Evolutionary conservation across 2,329 filamentous ascomycete genomes (phyloP).

Genomic region (Colletotrichum abscissum): DNA sequence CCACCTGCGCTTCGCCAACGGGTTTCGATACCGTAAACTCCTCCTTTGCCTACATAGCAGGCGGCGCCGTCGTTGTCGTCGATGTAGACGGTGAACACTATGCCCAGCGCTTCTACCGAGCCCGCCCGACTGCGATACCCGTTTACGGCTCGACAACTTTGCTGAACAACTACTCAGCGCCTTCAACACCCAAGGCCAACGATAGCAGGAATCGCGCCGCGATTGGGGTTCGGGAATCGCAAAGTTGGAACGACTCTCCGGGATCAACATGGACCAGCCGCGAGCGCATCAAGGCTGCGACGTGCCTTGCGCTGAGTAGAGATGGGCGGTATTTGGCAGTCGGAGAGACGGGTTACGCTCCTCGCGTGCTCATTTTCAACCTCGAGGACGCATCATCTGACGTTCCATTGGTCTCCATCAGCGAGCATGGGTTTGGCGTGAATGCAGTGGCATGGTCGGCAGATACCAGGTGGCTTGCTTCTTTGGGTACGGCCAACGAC

Average conservation of each 20-base stretch:
- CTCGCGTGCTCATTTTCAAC: conserved; percentile 90
- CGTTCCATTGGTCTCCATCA: conserved; percentile 83
- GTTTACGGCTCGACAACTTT: conserved; percentile 64
- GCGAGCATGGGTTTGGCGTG: conserved; percentile 91
- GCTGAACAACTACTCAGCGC: conserved; percentile 60
- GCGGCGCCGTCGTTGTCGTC: conserved; percentile 91
- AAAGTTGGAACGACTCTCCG: conserved; percentile 72
- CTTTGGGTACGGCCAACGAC: conserved; percentile 89
- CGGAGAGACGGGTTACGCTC: conserved; percentile 94
- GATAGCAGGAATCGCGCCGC: conserved; percentile 71
- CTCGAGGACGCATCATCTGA: conserved; percentile 85
- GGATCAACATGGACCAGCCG: conserved; percentile 83
- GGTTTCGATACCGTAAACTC: conserved; percentile 85
- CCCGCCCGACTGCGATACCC: conserved; percentile 81
- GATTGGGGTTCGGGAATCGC: conserved; percentile 56
- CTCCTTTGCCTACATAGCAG: conserved; percentile 90
- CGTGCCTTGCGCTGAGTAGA: conserved; percentile 87
- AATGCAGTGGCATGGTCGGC: conserved; percentile 89
- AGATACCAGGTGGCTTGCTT: conserved; percentile 88
- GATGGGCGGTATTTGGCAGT: conserved; percentile 91
- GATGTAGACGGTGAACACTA: conserved; percentile 76
- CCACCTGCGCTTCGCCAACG: conserved; percentile 85
- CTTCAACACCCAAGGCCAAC: conserved; percentile 69
- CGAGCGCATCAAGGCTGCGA: conserved; percentile 94
- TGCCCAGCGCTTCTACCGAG: conserved; percentile 90